Evolutionary conservation across 129 eudicot species (phyloP), one percentile per base, ranked within the genome.

Genomic region (Oenanthe sinensis): DNA sequence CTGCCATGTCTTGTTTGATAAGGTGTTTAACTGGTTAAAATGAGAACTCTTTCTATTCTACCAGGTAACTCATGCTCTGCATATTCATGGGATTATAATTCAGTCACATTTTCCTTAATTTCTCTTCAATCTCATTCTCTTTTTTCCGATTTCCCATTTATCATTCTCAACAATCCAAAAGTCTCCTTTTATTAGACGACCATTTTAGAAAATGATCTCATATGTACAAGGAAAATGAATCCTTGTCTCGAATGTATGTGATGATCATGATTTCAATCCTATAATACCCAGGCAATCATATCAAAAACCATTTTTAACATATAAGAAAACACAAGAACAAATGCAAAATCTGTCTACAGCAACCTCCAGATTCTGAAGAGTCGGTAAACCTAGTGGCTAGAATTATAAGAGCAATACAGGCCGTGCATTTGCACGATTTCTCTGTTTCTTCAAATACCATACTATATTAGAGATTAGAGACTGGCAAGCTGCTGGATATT

Each of bases 401-500:
- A 72, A 44, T 15, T 22, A 22, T 42, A 72, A 72, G 22, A 72
- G 33, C 10, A 44, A 14, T 13, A 37, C 68, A 67, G 43, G 2
- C 8, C 5, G 37, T 19, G 7, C 33, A 43, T 33, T 55, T 55
- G 28, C 12, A 22, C 76, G 5, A 43, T 22, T 19, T 9, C 45
- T 37, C 26, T 37, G 28, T 15, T 9, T 11, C 28, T 42, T 28
- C 16, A 42, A 24, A 45, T 46, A 0, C 19, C 39, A 3, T 55
- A 22, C 22, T 5, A 14, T 15, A 0, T 46, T 46, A 89, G 62
- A 85, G 82, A 70, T 47, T 46, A 89, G 62, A 85, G 82, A 70
- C 43, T 79, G 2, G 90, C 96, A 75, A 94, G 93, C 82, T 94
- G 93, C 75, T 91, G 87, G 74, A 94, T 90, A 75, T 91, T 94